Base-by-base conservation (phyloP, 2,329 filamentous ascomycete genomes). In the Trichocomaceae sp. region DNA sequence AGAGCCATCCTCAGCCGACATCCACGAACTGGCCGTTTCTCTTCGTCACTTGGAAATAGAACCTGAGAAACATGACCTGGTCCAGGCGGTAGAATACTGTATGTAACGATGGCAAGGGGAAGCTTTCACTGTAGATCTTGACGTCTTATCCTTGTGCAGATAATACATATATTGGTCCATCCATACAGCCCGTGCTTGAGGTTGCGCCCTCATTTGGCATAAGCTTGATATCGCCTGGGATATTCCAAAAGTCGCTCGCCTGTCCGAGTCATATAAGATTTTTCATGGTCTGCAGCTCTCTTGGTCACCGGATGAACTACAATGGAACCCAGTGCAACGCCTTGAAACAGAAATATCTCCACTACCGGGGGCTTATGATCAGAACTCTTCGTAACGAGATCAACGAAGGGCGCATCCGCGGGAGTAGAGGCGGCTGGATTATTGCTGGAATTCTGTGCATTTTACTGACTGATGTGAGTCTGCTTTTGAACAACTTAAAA, bases 231-330 rank as follows among this genome's bases (percentile, higher is more conserved):
- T 61, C 64, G 1, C 53, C 59, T 15, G 46, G 46, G 2, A 54
- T 62, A n/a, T 15, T 67, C 1, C 58, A 37, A 60, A 26, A 29
- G n/a, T 58, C 55, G 7, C 56, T 59, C 17, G 47, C 51, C 1
- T 59, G 58, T 3, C 66, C 69, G 7, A 65, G 67, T n/a, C 60
- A 67, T 51, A 52, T 70, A 8, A 61, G 55, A 29, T 55, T 67
- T 33, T 59, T 61, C 13, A 60, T 70, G 3, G 55, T 70, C 10
- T 69, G 68, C 47, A 64, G 68, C 61, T 59, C 65, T 8, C 55
- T 72, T 12, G 66, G 63, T 23, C 70, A 73, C 50, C 63, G 66
- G 33, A 64, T 70, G 20, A 71, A 69, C 58, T 62, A 62, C 7
- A 55, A n/a, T n/a, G 35, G 10, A 37, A 7, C 35, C 13, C 35